Base-by-base conservation (phyloP, 2,329 filamentous ascomycete species). In the Penicillium glabrum region DNA sequence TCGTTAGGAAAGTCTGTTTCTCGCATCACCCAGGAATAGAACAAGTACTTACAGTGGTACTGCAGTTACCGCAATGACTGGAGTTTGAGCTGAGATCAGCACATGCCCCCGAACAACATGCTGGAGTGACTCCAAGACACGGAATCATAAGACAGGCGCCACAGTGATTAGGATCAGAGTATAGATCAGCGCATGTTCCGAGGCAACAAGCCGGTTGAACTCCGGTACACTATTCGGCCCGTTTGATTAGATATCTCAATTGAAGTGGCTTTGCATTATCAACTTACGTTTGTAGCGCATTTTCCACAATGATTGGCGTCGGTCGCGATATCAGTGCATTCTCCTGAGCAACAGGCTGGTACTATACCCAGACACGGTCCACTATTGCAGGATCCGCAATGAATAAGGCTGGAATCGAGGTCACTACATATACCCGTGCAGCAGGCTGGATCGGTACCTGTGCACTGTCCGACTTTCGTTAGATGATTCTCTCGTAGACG, bases 351-450 rank as follows among this genome's bases (percentile, higher is more conserved):
- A n/a, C 60, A 60, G n/a, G 29, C 52, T 16, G 60, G 52, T 16
- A 27, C 43, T 21, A 58, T 13, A 41, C 60, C 60, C 13, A 53
- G 11, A 23, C 60, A 61, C 6, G 44, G 50, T 0, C 31, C 16
- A 5, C 24, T 37, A 29, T 14, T 35, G 24, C 60, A 62, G 24
- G 46, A 27, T 4, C 60, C 60, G 23, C 58, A 60, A 35, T 63
- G 54, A 10, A 37, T 13, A 11, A 46, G 16, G 33, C 59, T 49
- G 13, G 46, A 45, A 14, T 39, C 27, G 2, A 58, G 51, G 26
- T 62, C 55, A 0, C 49, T 31, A 29, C 60, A 63, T n/a, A 44
- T 51, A 6, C 61, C 60, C 10, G 49, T 19, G 31, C 60, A 63
- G 19, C 61, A 64, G 9, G 47, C 52, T 49, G 61, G 52, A n/a